Base-by-base conservation (phyloP, 192 early-diverging fungal genomes). In the Backusella psychrophila region DNA sequence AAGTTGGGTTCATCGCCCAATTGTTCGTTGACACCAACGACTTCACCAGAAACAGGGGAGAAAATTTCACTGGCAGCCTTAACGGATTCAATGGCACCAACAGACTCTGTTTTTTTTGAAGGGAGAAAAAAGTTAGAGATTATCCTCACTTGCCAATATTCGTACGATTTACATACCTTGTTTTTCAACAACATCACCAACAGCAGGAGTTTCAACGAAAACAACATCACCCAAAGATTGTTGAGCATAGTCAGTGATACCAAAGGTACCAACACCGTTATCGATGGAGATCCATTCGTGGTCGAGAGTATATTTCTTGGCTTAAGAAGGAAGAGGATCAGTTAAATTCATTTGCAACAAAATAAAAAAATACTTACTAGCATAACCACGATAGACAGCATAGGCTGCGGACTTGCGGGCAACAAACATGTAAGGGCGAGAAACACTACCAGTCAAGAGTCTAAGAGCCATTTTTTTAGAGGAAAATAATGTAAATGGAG, bases 41-140 rank as follows among this genome's bases (percentile, higher is more conserved):
- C 88, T 69, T 91, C 87, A 70, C 97, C 97, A 68, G 87, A 82
- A 31, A 96, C 82, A 70, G 97, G 97, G 29, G 96, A 87, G 79
- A 94, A 96, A 49, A 98, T 91, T 76, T 98, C 97, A 74, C 88
- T 90, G 56, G 96, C 94, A 69, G 97, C 96, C 89, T 98, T 98
- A 81, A 98, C 97, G 46, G 91, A 93, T 83, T 98, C 97, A 56
- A 98, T 93, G 41, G 92, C 92, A 74, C 93, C 92, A n/a, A 96
- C 85, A 70, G 78, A 53, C 4, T 90, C 93, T 87, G 81, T 79
- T 63, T 29, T 63, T 63, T 29, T 63, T 44, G 0, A 49, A 63
- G 34, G 17, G 5, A 49, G 5, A 49, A 19, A 49, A 49, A n/a
- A 49, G n/a, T 49, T 4, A 49, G 46, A 49, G 46, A 49, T 17